phyloP scores from a whole-genome alignment of 495 filamentous ascomycete species.

The Stereocaulon alpinum region DNA sequence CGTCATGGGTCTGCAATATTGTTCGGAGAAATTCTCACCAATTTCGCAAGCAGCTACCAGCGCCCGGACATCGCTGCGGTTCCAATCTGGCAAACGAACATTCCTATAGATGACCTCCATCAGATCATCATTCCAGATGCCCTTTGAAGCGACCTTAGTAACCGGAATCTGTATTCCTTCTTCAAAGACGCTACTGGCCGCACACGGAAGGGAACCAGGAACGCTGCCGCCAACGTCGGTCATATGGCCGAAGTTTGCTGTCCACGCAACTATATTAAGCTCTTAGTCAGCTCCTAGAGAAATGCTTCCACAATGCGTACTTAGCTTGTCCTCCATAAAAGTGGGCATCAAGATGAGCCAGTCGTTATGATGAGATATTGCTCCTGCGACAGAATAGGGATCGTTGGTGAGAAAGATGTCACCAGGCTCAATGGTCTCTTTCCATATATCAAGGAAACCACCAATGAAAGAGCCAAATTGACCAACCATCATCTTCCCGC shows the following conservation, averaged over 20 bases:
- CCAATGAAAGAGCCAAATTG: slow-evolving; percentile 44
- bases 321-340: slow-evolving; percentile 32
- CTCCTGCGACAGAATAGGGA: slow-evolving; percentile 39
- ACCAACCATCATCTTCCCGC: slow-evolving; percentile 41
- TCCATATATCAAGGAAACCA: slow-evolving; percentile 36
- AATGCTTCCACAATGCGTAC: background rate
- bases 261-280: slow-evolving; percentile 30
- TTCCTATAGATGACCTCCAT: slow-evolving; percentile 39
- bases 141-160: slow-evolving; percentile 37
- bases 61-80: slow-evolving; percentile 38
- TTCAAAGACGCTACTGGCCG: slow-evolving; percentile 40
- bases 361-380: slow-evolving; percentile 41
- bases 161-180: slow-evolving; percentile 43
- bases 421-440: slow-evolving; percentile 36
- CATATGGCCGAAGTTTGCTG: slow-evolving; percentile 42
- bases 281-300: background rate
- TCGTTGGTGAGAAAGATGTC: slow-evolving; percentile 45
- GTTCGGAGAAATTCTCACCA: background rate
- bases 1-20: too few relatives aligned
- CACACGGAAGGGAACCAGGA: slow-evolving; percentile 43
- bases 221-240: slow-evolving; percentile 43
- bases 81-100: slow-evolving; percentile 41
- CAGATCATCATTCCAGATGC: slow-evolving; percentile 34
- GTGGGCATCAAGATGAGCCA: slow-evolving; percentile 40
- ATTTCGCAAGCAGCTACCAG: slow-evolving; percentile 40